A percentile compares a stretch with the other conserved stretches of the same genome.
Conservation (phyloP, 108 stramenopile genomes). For the Cyclotella distinguenda region DNA sequence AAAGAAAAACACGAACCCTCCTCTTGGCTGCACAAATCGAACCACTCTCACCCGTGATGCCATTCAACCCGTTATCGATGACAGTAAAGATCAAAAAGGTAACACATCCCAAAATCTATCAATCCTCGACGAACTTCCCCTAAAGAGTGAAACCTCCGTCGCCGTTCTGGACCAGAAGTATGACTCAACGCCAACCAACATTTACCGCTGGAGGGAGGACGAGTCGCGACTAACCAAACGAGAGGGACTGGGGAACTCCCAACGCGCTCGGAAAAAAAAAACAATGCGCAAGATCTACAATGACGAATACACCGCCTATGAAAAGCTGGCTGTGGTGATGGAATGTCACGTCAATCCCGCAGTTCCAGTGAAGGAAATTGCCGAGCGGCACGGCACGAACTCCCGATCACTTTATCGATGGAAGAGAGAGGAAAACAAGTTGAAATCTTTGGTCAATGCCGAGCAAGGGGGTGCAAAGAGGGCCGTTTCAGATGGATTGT, state of each 20-base stretch:
- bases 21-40: no score
- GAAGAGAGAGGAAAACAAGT: slow-evolving; percentile 31
- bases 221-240: background rate
- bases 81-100: slow-evolving; percentile 8
- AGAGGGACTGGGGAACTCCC: background rate
- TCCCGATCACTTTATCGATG: slow-evolving; percentile 31
- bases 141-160: background rate
- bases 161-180: slow-evolving; percentile 8
- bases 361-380: background rate
- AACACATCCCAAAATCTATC: slow-evolving; percentile 12
- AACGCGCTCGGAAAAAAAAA: background rate
- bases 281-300: slow-evolving; percentile 4
- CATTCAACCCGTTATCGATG: no score
- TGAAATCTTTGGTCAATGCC: slow-evolving; percentile 16
- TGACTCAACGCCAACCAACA: slow-evolving; percentile 13
- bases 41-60: no score
- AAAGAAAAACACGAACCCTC: no score
- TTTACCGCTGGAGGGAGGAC: slow-evolving; percentile 32
- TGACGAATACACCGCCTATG: slow-evolving; percentile 20
- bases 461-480: slow-evolving; percentile 22
- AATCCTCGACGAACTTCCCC: slow-evolving; percentile 20
- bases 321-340: slow-evolving; percentile 8
- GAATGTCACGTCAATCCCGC: slow-evolving; percentile 1
- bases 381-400: slow-evolving; percentile 10
- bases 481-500: slow-evolving; percentile 1